phyloP scores from a whole-genome alignment of 1,284 basidiomycete genomes.

The Lignosus rhinocerotis region DNA sequence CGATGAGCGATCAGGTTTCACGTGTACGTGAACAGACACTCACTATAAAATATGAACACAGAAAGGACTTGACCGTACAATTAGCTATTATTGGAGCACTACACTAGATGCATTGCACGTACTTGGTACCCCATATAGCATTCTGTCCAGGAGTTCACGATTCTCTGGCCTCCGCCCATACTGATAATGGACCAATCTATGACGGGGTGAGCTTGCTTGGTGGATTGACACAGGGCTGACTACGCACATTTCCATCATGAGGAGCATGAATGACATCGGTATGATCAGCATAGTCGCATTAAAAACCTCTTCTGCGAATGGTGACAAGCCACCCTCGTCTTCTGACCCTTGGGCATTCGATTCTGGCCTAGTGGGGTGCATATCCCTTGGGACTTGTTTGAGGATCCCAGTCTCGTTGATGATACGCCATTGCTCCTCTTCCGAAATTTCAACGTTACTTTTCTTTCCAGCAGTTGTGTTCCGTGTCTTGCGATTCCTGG shows the following conservation, averaged over 20 bases:
- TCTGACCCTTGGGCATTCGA: constrained; percentile 17
- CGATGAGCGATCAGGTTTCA: not conserved
- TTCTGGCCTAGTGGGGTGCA: not conserved
- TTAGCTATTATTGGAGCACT: constrained; percentile 3
- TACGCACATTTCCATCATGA: constrained; percentile 79
- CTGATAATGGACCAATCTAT: constrained; percentile 72
- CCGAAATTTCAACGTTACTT: constrained; percentile 49
- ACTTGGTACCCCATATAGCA: constrained; percentile 70
- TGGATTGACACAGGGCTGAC: not conserved
- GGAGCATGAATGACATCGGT: constrained; percentile 67
- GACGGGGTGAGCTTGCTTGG: not conserved
- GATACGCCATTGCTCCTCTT: constrained; percentile 77
- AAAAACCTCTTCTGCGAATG: constrained; percentile 72
- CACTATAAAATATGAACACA: constrained; percentile 78
- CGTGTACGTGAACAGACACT: constrained; percentile 28
- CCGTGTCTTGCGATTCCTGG: constrained; percentile 34
- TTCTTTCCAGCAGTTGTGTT: not conserved
- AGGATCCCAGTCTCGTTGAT: constrained; percentile 59
- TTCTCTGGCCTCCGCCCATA: constrained; percentile 57
- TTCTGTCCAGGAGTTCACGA: constrained; percentile 49
- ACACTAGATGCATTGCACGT: constrained; percentile 31
- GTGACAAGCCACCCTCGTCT: constrained; percentile 40
- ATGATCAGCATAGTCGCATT: constrained; percentile 61
- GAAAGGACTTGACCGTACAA: constrained; percentile 52
- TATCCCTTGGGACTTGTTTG: not conserved